phyloP scores from a whole-genome alignment of 139 green algal species.

The Desmodesmus armatus region DNA sequence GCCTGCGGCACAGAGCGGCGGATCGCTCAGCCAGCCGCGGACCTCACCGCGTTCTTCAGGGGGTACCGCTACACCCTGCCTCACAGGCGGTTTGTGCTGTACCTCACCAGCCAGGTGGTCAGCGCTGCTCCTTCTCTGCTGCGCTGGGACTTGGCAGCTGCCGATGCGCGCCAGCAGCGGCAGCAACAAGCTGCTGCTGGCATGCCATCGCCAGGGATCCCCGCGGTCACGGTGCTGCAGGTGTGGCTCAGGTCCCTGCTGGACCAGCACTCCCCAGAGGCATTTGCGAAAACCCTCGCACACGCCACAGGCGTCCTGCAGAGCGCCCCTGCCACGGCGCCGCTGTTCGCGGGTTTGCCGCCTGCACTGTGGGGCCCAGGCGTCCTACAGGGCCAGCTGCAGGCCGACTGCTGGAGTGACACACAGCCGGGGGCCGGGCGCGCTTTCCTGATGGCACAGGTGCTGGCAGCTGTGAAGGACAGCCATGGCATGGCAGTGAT shows the following conservation, averaged over 20 bases:
- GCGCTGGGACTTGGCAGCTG: constrained; percentile 6
- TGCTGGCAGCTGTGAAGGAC: background rate
- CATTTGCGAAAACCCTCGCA: background rate
- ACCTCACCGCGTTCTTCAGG: background rate
- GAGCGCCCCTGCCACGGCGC: background rate
- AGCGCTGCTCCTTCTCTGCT: background rate
- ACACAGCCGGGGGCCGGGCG: background rate
- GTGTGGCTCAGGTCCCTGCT: constrained; percentile 29
- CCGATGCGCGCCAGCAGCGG: background rate
- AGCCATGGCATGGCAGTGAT: background rate
- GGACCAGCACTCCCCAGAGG: background rate
- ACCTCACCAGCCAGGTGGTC: background rate
- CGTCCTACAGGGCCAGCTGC: too few species aligned
- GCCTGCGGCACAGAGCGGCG: constrained; percentile 26
- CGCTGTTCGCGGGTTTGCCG: background rate
- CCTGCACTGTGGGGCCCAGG: too few species aligned
- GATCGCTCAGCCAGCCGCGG: constrained; percentile 4
- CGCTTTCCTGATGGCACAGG: background rate
- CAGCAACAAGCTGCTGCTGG: background rate
- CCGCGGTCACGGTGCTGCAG: constrained; percentile 26
- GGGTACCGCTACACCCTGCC: background rate
- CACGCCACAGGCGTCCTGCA: background rate
- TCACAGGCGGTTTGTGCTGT: background rate
- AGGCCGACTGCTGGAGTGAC: background rate
- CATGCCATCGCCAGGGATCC: background rate